phyloP scores from a whole-genome alignment of 176 grass and related monocot genomes.

The Raddia distichophylla region DNA sequence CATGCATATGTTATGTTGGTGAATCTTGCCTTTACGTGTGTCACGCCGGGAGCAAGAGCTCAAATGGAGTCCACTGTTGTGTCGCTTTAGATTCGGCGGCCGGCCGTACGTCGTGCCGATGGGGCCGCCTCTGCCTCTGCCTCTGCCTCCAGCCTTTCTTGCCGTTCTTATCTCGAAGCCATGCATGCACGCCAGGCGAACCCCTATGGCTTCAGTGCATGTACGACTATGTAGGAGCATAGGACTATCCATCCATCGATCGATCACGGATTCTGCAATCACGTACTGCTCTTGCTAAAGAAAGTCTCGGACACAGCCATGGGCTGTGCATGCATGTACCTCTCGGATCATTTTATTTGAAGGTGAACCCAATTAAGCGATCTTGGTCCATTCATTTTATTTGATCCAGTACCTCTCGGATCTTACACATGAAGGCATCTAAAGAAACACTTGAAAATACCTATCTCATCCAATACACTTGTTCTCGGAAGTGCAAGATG shows the following conservation, averaged over 20 bases:
- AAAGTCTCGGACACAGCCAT: not conserved
- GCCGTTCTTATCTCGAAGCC: constrained; percentile 44
- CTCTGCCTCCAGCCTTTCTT: constrained; percentile 11
- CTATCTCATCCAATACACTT: too few relatives aligned
- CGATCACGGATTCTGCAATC: not conserved
- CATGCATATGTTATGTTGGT: not conserved
- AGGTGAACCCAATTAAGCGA: too few relatives aligned
- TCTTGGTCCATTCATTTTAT: too few relatives aligned
- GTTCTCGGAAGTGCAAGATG: too few relatives aligned
- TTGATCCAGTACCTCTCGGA: too few relatives aligned
- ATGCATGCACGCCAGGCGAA: not conserved
- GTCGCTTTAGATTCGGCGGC: constrained; percentile 36
- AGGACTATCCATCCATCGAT: too few relatives aligned
- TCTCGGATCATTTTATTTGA: too few relatives aligned
- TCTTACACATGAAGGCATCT: too few relatives aligned
- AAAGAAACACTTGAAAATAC: too few relatives aligned
- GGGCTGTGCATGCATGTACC: not conserved
- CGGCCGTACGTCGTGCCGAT: constrained; percentile 40
- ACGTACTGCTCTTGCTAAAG: too few relatives aligned
- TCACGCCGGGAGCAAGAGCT: constrained; percentile 34
- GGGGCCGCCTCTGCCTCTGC: too few relatives aligned
- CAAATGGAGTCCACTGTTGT: constrained; percentile 39
- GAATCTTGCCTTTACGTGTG: constrained; percentile 41
- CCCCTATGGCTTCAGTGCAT: not conserved
- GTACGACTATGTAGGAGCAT: too few relatives aligned